These are phyloP conservation scores for Dictyostelium intermedium DNA, from an alignment of 78 protist species.

Conservation along the genomic window DNA sequence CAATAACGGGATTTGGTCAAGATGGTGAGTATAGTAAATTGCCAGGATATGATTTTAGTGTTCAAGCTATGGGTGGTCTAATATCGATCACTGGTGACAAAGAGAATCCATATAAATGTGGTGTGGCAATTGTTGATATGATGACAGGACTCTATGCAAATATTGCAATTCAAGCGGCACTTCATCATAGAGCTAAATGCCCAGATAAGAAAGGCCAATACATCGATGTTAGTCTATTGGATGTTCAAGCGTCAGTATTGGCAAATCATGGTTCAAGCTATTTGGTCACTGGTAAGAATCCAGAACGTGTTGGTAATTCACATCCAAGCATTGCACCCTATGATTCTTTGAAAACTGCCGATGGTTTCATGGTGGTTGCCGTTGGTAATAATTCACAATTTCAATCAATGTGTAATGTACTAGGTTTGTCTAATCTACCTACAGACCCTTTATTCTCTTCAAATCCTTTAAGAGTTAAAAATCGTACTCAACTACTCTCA, in stretches of 20 bases:
- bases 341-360: constrained; percentile 35
- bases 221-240: constrained; percentile 65
- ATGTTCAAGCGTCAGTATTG: constrained; percentile 56
- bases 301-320: constrained; percentile 72
- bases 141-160: constrained; percentile 80
- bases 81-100: constrained; percentile 80
- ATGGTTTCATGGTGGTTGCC: constrained; percentile 67
- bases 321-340: constrained; percentile 78
- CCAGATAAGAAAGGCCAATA: constrained; percentile 19
- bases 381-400: constrained; percentile 74
- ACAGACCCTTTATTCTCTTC: background rate
- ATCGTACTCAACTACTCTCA: constrained; percentile 7
- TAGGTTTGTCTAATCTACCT: background rate
- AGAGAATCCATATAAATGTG: constrained; percentile 51
- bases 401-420: constrained; percentile 14
- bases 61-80: constrained; percentile 75
- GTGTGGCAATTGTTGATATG: constrained; percentile 81
- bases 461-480: constrained; percentile 46
- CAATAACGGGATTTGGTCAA: constrained; percentile 75
- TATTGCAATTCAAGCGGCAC: constrained; percentile 77
- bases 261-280: constrained; percentile 47
- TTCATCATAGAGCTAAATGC: background rate
- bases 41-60: constrained; percentile 76
- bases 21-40: constrained; percentile 39
- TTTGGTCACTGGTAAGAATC: constrained; percentile 29